Evolutionary conservation across 1,139 yeast species (phyloP).

Genomic region (Blastobotrys ciferrii): DNA sequence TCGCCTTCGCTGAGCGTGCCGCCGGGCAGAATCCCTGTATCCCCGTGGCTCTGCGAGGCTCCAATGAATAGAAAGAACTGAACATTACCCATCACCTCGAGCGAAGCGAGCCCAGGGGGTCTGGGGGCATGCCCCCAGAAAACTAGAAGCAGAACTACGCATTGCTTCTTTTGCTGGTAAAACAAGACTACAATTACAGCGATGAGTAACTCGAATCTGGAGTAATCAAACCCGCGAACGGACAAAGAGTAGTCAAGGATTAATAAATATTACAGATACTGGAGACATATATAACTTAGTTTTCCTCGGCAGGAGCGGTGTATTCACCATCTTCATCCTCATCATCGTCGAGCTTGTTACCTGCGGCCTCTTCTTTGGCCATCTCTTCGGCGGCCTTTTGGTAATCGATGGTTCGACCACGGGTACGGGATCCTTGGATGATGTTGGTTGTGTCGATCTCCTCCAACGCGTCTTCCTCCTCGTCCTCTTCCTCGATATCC

Average conservation of each 20-base stretch:
- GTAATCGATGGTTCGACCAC: slow-evolving; percentile 87
- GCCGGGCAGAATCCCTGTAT: too few species aligned
- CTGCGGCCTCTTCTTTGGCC: slow-evolving; percentile 47
- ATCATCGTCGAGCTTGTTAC: slow-evolving; percentile 34
- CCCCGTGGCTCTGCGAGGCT: too few species aligned
- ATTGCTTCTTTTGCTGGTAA: too few species aligned
- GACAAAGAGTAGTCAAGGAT: neutral
- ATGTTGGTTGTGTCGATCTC: slow-evolving; percentile 86
- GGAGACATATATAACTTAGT: neutral
- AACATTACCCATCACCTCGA: too few species aligned
- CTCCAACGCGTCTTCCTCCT: slow-evolving; percentile 74
- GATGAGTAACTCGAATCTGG: too few species aligned
- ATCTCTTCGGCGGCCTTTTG: slow-evolving; percentile 78
- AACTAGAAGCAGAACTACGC: too few species aligned
- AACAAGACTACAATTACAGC: too few species aligned
- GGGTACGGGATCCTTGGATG: slow-evolving; percentile 84
- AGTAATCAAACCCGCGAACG: too few species aligned
- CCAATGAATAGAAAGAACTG: too few species aligned
- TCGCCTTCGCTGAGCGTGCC: too few species aligned
- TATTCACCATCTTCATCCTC: slow-evolving; percentile 38
- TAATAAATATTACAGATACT: slow-evolving; percentile 2
- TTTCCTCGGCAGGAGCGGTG: slow-evolving; percentile 34
- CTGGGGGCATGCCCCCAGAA: too few species aligned
- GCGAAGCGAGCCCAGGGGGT: too few species aligned
- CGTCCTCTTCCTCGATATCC: slow-evolving; percentile 38